Percentiles rank a stretch among this genome's conserved stretches.
These are phyloP conservation scores for Neoconidiobolus thromboides DNA, from an alignment of 371 early-diverging fungal genomes.

Conservation along the genomic window DNA sequence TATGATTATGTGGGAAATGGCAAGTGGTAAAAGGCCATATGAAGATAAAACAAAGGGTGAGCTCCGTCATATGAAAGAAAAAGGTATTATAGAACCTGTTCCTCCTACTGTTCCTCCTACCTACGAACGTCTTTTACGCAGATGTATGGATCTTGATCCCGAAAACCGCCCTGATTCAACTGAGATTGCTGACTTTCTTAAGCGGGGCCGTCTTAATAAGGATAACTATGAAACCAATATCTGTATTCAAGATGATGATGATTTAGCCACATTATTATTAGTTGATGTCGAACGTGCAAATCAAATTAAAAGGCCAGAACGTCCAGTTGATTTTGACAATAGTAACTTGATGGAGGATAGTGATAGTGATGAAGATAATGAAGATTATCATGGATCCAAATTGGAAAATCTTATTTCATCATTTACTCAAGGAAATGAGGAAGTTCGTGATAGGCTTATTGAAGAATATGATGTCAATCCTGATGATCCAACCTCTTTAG, in stretches of 20 bases:
- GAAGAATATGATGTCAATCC: conserved; percentile 3
- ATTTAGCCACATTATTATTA: not conserved
- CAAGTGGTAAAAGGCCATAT: conserved; percentile 2
- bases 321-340: not conserved
- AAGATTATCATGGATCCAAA: conserved; percentile 1
- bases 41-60: conserved; percentile 1
- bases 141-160: conserved; percentile 2
- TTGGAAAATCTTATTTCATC: not conserved
- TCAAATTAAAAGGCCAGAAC: not conserved
- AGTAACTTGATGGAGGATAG: not conserved
- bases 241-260: conserved; percentile 4
- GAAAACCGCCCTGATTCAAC: not conserved
- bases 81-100: conserved; percentile 1
- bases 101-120: conserved; percentile 4
- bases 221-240: conserved; percentile 5
- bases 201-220: not conserved
- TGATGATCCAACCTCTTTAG: not conserved
- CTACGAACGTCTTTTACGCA: not conserved
- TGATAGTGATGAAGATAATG: conserved; percentile 2
- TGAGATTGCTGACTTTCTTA: conserved; percentile 1
- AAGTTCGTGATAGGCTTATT: not conserved
- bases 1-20: conserved; percentile 7
- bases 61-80: conserved; percentile 5
- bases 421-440: conserved; percentile 1
- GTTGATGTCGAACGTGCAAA: not conserved